Conservation (phyloP, 2,329 filamentous ascomycete species). For the Neospermospora avenae region DNA sequence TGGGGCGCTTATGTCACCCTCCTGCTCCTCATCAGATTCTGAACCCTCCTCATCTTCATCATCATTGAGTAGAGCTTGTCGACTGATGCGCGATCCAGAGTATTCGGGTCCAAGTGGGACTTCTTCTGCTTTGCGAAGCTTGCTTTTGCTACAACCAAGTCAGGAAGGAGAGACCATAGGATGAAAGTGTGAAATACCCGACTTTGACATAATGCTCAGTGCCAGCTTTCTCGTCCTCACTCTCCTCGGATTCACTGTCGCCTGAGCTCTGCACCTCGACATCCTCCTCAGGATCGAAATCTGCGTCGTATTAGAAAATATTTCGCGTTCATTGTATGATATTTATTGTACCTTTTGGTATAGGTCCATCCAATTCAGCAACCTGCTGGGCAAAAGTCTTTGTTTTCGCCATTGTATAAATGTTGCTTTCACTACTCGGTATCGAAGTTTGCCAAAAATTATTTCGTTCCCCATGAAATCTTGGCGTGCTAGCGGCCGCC, state of each 20-base stretch:
- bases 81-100: slow-evolving; percentile 70
- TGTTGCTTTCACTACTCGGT: background rate
- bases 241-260: slow-evolving; percentile 47
- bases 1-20: slow-evolving; percentile 34
- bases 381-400: slow-evolving; percentile 55
- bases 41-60: slow-evolving; percentile 52
- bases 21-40: slow-evolving; percentile 38
- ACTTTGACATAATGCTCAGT: slow-evolving; percentile 86
- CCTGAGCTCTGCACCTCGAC: slow-evolving; percentile 25
- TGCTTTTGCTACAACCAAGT: slow-evolving; percentile 64
- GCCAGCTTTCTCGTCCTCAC: slow-evolving; percentile 54
- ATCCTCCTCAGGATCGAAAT: slow-evolving; percentile 41
- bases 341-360: slow-evolving; percentile 50
- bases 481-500: slow-evolving; percentile 29
- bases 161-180: slow-evolving; percentile 3
- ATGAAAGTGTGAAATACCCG: slow-evolving; percentile 44
- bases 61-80: slow-evolving; percentile 59
- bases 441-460: slow-evolving; percentile 16
- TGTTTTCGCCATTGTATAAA: slow-evolving; percentile 45
- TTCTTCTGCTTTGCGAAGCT: slow-evolving; percentile 70
- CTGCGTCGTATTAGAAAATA: slow-evolving; percentile 26
- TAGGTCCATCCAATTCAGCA: slow-evolving; percentile 57
- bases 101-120: slow-evolving; percentile 75
- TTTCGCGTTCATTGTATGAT: background rate
- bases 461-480: slow-evolving; percentile 27